Evolutionary conservation across 331 rosid genomes (phyloP).

Genomic region (Acacia pycnantha): DNA sequence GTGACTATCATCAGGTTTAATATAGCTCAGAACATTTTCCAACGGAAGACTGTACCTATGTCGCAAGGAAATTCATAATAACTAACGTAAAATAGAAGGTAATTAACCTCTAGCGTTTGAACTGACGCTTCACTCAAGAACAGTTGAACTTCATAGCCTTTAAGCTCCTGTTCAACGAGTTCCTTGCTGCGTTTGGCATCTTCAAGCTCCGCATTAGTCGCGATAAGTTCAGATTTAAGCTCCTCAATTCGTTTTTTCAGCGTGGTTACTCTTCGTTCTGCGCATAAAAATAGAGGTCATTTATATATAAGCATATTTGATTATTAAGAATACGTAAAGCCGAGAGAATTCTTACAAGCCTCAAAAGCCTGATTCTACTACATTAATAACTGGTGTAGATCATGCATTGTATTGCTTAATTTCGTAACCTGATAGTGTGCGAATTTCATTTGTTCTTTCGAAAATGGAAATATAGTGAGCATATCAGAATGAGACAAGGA

Average conservation of each 20-base stretch:
- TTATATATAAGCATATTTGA: background rate
- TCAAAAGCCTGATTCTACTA: background rate
- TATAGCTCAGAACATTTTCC: background rate
- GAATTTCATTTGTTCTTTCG: background rate
- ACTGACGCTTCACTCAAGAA: conserved; percentile 14
- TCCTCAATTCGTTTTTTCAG: conserved; percentile 66
- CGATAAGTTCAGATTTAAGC: conserved; percentile 43
- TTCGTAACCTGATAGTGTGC: too few species aligned
- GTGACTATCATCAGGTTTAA: conserved; percentile 46
- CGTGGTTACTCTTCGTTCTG: conserved; percentile 69
- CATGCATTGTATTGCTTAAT: background rate
- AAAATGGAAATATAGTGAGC: background rate
- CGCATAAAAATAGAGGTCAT: background rate
- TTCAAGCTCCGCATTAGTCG: conserved; percentile 58
- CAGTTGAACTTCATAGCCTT: conserved; percentile 28
- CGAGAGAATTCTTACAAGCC: background rate
- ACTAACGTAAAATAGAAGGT: background rate
- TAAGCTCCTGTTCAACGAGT: conserved; percentile 65
- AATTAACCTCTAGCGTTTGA: conserved; percentile 3
- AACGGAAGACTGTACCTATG: conserved; percentile 1
- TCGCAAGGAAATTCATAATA: background rate
- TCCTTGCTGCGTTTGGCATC: conserved; percentile 68
- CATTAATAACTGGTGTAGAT: background rate
- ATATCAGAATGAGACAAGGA: background rate
- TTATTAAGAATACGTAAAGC: background rate